Evolutionary conservation across 2,329 filamentous ascomycete species (phyloP).

Genomic region (Colletotrichum endophyticum): DNA sequence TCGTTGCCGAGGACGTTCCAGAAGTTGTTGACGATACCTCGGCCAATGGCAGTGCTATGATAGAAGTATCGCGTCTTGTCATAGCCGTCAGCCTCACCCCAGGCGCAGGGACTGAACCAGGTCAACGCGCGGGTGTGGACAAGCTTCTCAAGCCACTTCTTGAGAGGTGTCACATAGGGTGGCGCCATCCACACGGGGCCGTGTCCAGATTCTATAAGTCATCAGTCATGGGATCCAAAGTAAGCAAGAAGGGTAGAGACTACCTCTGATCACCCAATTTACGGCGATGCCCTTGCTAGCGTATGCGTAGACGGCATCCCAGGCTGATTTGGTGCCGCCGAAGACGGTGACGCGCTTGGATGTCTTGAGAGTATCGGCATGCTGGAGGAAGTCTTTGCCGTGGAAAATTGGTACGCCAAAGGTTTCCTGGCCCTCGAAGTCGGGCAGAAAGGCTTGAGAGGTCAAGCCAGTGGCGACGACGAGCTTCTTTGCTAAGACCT

Average conservation of each 20-base stretch:
- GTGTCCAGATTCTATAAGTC: slow-evolving; percentile 46
- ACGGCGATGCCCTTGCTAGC: slow-evolving; percentile 60
- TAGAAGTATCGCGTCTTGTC: slow-evolving; percentile 57
- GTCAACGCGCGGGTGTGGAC: slow-evolving; percentile 70
- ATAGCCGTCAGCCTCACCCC: slow-evolving; percentile 69
- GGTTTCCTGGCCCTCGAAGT: slow-evolving; percentile 47
- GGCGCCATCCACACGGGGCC: slow-evolving; percentile 65
- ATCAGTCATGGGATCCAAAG: background rate
- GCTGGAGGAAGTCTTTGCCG: slow-evolving; percentile 46
- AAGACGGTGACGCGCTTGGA: slow-evolving; percentile 58
- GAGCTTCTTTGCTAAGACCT: slow-evolving; percentile 49
- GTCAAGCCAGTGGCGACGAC: slow-evolving; percentile 62
- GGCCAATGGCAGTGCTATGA: slow-evolving; percentile 62
- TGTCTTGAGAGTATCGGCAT: slow-evolving; percentile 43
- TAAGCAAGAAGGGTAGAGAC: slow-evolving; percentile 3
- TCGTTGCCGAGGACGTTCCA: slow-evolving; percentile 64
- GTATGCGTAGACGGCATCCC: slow-evolving; percentile 68
- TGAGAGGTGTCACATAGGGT: slow-evolving; percentile 69
- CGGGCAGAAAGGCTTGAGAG: slow-evolving; percentile 52
- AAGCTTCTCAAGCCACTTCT: slow-evolving; percentile 71
- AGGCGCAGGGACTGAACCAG: slow-evolving; percentile 78
- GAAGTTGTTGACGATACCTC: slow-evolving; percentile 59
- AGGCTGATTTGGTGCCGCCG: slow-evolving; percentile 69
- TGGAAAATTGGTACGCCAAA: slow-evolving; percentile 57
- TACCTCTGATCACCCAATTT: slow-evolving; percentile 64